phyloP scores from a whole-genome alignment of 768 basidiomycete species.

The Mycena indigotica region DNA sequence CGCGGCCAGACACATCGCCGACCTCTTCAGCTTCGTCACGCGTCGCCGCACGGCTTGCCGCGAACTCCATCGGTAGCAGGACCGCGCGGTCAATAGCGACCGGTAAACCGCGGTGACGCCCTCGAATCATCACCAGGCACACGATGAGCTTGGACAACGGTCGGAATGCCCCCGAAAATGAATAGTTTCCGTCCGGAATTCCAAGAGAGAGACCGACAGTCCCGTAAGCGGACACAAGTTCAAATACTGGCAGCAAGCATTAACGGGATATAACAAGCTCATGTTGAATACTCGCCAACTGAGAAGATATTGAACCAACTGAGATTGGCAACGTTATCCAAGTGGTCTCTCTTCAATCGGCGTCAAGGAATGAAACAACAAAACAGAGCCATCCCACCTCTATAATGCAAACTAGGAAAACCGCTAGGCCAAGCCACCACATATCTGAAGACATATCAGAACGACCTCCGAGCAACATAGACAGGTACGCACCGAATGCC shows the following conservation, averaged over 20 bases:
- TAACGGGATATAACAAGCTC: not conserved
- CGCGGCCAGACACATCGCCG: slow-evolving; percentile 4
- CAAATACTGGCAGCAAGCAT: slow-evolving; percentile 61
- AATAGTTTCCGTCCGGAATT: slow-evolving; percentile 75
- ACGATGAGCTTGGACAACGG: slow-evolving; percentile 87
- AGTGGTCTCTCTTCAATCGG: slow-evolving; percentile 50
- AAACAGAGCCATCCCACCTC: slow-evolving; percentile 56
- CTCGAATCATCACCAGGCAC: slow-evolving; percentile 89
- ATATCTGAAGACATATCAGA: slow-evolving; percentile 59
- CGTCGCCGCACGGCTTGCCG: not conserved
- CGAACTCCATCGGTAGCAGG: slow-evolving; percentile 71
- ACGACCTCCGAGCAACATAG: not conserved
- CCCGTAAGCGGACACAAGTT: slow-evolving; percentile 86
- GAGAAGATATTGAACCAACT: slow-evolving; percentile 86
- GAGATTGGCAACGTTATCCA: slow-evolving; percentile 54
- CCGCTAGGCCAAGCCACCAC: slow-evolving; percentile 90
- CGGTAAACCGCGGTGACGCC: slow-evolving; percentile 86
- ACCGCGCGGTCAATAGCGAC: slow-evolving; percentile 89
- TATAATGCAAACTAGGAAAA: slow-evolving; percentile 91
- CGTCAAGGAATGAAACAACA: slow-evolving; percentile 5
- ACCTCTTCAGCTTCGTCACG: slow-evolving; percentile 10
- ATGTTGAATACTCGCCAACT: slow-evolving; percentile 51
- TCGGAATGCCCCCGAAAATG: slow-evolving; percentile 75
- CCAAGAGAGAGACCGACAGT: slow-evolving; percentile 90
- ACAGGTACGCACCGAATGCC: slow-evolving; percentile 69